Evolutionary conservation across 2,329 filamentous ascomycete species (phyloP).

Genomic region (Drechslera avenae): DNA sequence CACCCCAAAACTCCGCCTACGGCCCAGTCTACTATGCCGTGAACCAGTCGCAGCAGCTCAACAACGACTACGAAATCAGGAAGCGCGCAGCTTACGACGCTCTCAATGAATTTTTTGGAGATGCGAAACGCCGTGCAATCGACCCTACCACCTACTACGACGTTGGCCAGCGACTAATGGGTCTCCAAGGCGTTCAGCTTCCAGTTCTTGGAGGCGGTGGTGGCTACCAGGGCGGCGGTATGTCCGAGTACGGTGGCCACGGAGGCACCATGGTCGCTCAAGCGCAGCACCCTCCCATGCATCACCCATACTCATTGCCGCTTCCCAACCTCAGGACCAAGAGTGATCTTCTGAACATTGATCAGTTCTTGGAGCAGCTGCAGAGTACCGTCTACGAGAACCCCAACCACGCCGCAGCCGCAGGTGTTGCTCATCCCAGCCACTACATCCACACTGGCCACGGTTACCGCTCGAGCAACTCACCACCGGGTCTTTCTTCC

Average conservation of each 20-base stretch:
- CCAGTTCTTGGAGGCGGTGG: constrained; percentile 40
- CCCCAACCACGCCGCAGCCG: constrained; percentile 77
- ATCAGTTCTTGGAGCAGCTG: constrained; percentile 94
- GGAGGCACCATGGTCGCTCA: constrained; percentile 60
- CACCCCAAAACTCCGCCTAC: constrained; percentile 62
- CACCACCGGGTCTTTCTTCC: constrained; percentile 54
- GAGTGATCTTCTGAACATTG: constrained; percentile 90
- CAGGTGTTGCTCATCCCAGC: constrained; percentile 76
- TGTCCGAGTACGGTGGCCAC: constrained; percentile 60
- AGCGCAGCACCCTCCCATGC: constrained; percentile 67
- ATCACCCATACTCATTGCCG: constrained; percentile 83
- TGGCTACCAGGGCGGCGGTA: constrained; percentile 43
- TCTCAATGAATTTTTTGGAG: constrained; percentile 91
- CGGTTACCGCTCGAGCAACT: constrained; percentile 62
- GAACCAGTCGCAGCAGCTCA: constrained; percentile 68
- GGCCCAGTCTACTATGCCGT: constrained; percentile 79
- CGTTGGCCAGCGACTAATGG: constrained; percentile 85
- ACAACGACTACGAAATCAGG: constrained; percentile 72
- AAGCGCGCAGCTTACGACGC: constrained; percentile 83
- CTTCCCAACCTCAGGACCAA: constrained; percentile 91
- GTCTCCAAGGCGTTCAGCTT: constrained; percentile 72
- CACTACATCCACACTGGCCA: constrained; percentile 65
- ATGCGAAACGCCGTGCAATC: constrained; percentile 87
- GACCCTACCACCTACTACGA: constrained; percentile 89
- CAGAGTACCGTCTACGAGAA: constrained; percentile 96